A percentile compares a stretch with the other conserved stretches of the same genome.
phyloP scores from a whole-genome alignment of 768 basidiomycete species.

The Postia placenta region DNA sequence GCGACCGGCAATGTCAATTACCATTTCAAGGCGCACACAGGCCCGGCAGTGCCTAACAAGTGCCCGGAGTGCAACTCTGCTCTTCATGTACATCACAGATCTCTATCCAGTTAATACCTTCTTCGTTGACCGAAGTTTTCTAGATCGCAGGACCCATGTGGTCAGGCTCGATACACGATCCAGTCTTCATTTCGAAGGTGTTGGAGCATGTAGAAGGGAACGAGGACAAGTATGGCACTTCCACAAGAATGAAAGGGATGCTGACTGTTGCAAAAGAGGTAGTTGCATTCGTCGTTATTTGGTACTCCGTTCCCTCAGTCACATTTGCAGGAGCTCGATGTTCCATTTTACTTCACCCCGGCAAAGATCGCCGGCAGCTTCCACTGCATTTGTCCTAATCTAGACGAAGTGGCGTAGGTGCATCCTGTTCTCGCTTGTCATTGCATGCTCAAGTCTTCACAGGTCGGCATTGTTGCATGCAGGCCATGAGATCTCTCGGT shows the following conservation, averaged over 20 bases:
- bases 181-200: slow-evolving; percentile 66
- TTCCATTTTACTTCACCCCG: slow-evolving; percentile 87
- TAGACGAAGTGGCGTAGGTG: slow-evolving; percentile 71
- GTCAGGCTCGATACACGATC: slow-evolving; percentile 82
- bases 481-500: slow-evolving; percentile 80
- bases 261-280: slow-evolving; percentile 86
- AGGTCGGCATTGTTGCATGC: slow-evolving; percentile 89
- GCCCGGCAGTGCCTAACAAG: slow-evolving; percentile 56
- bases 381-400: slow-evolving; percentile 71
- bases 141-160: slow-evolving; percentile 97
- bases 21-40: slow-evolving; percentile 65
- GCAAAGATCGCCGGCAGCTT: slow-evolving; percentile 73
- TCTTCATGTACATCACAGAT: slow-evolving; percentile 60
- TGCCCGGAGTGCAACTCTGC: slow-evolving; percentile 81
- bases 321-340: slow-evolving; percentile 56
- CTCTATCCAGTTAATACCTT: not conserved
- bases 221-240: slow-evolving; percentile 67
- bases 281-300: too few relatives aligned
- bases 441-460: slow-evolving; percentile 4
- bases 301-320: too few relatives aligned
- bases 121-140: slow-evolving; percentile 1
- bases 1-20: slow-evolving; percentile 51
- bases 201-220: slow-evolving; percentile 65
- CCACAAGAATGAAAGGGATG: slow-evolving; percentile 91
- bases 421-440: not conserved